Evolutionary conservation across 192 early-diverging fungal species (phyloP), one percentile per base, ranked within the genome.

Genomic region (Pilaira anomala): DNA sequence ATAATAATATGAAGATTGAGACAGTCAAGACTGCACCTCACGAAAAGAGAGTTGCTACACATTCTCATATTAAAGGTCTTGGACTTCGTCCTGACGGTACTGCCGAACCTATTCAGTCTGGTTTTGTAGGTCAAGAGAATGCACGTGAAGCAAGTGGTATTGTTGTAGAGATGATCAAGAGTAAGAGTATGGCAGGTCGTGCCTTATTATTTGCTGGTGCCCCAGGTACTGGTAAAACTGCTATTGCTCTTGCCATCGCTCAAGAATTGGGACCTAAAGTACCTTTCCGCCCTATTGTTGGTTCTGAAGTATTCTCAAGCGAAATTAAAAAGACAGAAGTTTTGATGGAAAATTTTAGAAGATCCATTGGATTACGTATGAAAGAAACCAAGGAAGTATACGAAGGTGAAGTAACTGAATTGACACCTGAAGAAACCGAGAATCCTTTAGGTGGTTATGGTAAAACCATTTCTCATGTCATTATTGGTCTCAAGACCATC

Each of bases 251-350:
- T 46, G 95, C 97, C 0, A 86, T 98, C 61, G 88, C 95, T 29
- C 95, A 98, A 73, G 97, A 99, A 67, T 85, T 99, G 45, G 97
- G 97, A 2, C 85, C 92, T 42, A 95, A 97, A 64, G 97, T 99
- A n/a, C 97, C 97, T 21, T 99, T 99, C 76, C 95, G 95, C 64
- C 97, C 95, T 41, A 98, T 98, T 92, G 94, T 97, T 9, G 97
- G 97, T 42, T 92, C 90, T 76, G 95, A 99, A 74, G 97, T 98
- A 16, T 99, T 91, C 76, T 97, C 95, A 29, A 86, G 88, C 45
- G 97, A 99, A 75, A 92, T 99, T 53, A 99, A 99, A 73, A 99
- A 99, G 80, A 98, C 97, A 0, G 97, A 97, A 72, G 95, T 99
- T n/a, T 81, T 99, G 28, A 99, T 99, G 97, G 94, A 97, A 65